Conservation (phyloP, 192 early-diverging fungal species). For the Phlyctochytrium arcticum region DNA sequence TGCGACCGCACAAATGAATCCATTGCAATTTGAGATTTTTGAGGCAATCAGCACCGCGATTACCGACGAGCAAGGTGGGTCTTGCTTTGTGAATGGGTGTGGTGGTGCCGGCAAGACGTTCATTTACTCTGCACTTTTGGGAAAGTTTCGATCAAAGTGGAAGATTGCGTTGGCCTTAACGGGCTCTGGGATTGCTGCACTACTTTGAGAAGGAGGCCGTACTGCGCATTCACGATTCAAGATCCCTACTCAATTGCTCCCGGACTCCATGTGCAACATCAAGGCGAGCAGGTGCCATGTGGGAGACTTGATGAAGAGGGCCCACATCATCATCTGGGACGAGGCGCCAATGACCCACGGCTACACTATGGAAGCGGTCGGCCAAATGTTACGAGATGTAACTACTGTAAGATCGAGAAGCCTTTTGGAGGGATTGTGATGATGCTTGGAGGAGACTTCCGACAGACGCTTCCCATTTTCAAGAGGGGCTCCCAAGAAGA, state of each 20-base stretch:
- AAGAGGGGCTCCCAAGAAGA: background rate
- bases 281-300: background rate
- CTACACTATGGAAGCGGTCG: background rate
- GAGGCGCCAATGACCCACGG: background rate
- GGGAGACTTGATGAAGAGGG: background rate
- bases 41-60: background rate
- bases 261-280: background rate
- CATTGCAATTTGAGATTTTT: background rate
- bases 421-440: background rate
- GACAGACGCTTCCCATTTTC: background rate
- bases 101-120: slow-evolving; percentile 1
- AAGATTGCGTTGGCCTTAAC: background rate
- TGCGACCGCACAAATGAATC: background rate
- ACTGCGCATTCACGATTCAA: background rate
- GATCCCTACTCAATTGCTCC: background rate
- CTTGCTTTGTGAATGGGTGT: background rate
- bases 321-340: too few species aligned
- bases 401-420: background rate
- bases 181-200: background rate
- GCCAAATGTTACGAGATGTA: background rate
- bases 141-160: background rate
- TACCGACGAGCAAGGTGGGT: background rate
- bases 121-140: background rate
- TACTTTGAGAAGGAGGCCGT: background rate
- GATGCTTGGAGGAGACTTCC: background rate